phyloP scores from a whole-genome alignment of 805 yeast genomes.

The Kluyveromyces dobzhanskii region DNA sequence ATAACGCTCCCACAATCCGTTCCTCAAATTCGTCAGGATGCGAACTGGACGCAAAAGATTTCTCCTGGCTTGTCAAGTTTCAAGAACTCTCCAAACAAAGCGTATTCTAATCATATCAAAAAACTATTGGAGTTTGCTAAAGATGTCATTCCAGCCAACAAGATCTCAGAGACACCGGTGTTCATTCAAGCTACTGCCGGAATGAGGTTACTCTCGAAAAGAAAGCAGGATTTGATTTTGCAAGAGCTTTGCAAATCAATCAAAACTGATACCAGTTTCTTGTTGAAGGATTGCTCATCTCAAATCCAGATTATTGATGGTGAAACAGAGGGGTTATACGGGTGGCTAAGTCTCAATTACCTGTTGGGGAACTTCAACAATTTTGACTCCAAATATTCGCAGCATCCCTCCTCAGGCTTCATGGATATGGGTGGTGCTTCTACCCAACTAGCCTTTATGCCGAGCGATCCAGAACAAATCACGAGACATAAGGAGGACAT shows the following conservation, averaged over 20 bases:
- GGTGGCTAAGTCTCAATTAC: conserved; percentile 91
- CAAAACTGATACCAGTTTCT: conserved; percentile 46
- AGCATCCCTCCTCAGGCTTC: conserved; percentile 70
- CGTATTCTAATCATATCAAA: conserved; percentile 67
- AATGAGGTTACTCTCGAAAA: conserved; percentile 66
- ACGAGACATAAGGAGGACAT: conserved; percentile 65
- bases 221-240: conserved; percentile 46
- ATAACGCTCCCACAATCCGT: conserved; percentile 40
- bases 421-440: conserved; percentile 99
- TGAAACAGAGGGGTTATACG: conserved; percentile 87
- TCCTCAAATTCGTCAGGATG: conserved; percentile 56
- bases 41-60: conserved; percentile 63
- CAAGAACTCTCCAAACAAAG: conserved; percentile 40
- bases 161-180: conserved; percentile 65
- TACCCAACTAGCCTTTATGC: conserved; percentile 91
- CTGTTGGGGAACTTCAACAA: conserved; percentile 56
- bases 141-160: conserved; percentile 53
- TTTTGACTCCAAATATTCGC: conserved; percentile 29
- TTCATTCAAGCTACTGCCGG: conserved; percentile 96
- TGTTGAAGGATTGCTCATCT: conserved; percentile 46
- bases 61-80: conserved; percentile 80
- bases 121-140: conserved; percentile 62
- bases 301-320: conserved; percentile 89
- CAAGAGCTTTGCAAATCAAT: conserved; percentile 52
- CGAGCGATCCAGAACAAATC: conserved; percentile 52